Evolutionary conservation across 2,329 filamentous ascomycete species (phyloP), one percentile per base, ranked within the genome.

Genomic region (Endocalyx cinctus): DNA sequence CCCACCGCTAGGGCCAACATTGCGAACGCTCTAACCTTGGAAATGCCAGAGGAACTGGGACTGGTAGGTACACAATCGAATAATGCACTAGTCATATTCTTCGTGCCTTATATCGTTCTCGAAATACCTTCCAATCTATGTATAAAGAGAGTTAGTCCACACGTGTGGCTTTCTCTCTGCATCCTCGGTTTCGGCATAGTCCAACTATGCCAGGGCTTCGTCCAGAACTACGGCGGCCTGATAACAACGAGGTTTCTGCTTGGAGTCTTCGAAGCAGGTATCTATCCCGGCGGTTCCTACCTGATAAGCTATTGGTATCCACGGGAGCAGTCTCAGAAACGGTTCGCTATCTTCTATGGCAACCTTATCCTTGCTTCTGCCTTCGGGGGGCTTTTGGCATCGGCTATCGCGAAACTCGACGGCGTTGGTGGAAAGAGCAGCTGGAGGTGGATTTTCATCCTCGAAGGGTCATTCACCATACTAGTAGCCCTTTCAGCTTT

Each of bases 381-480:
- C 1, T 80, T 82, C 50, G 74, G 74, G 31, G 76, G 77, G 7
- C 61, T 82, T 12, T 59, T 82, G 0, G 76, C 77, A 0, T 62
- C 52, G 1, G 70, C 62, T 2, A 72, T 75, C 29, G 64, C 60
- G 3, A 61, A 67, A 31, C 62, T 72, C 46, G 54, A 63, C 37
- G 64, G 66, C 1, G 57, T 67, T 10, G 64, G 58, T 4, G 67
- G 67, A 0, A 58, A 77, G 26, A 60, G 58, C 16, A 69, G 62
- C 22, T 84, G 79, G 79, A 65, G 75, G 40, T 84, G 79, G 62
- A 68, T 83, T 4, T 84, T 84, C 52, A 71, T 82, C 35, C 62
- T 83, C 31, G 66, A 62, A 37, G 48, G 62, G 12, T 48, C 57
- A 14, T 35, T 49, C 14, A 45, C 55, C 25, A 35, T 60, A 31